Evolutionary conservation across 371 early-diverging fungal genomes (phyloP).

Genomic region (Fennellomyces sp.): DNA sequence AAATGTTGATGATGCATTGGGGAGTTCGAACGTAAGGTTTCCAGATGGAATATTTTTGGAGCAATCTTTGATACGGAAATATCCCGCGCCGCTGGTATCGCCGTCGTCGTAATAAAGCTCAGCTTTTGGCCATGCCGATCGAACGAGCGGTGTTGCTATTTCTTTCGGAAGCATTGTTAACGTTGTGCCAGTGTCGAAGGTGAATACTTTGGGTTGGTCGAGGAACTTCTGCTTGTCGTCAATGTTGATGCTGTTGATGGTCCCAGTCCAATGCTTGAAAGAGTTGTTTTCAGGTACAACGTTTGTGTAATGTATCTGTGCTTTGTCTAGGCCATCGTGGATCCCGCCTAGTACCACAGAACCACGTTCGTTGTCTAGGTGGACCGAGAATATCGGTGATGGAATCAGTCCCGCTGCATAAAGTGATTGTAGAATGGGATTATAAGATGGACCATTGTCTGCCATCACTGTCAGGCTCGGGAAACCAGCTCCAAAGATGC

Average conservation of each 20-base stretch:
- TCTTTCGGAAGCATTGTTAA: neutral
- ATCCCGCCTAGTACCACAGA: neutral
- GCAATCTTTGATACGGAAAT: neutral
- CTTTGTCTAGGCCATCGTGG: neutral
- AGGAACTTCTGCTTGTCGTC: neutral
- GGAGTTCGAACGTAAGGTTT: neutral
- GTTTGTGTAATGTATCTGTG: neutral
- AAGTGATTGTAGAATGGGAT: constrained; percentile 3
- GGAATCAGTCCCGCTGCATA: constrained; percentile 1
- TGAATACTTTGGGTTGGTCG: neutral
- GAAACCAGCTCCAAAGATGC: constrained; percentile 19
- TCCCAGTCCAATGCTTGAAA: neutral
- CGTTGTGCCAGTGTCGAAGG: neutral
- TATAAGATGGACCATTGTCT: neutral
- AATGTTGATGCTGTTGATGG: neutral
- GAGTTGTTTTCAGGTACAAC: neutral
- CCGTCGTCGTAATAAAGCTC: neutral
- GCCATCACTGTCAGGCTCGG: constrained; percentile 6
- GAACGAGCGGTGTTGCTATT: neutral
- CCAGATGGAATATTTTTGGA: neutral
- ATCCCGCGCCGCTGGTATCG: neutral
- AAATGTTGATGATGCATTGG: neutral
- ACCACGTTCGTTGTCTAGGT: neutral
- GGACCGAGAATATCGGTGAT: constrained; percentile 8
- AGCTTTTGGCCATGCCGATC: neutral